Percentiles rank a stretch among this genome's conserved stretches.
phyloP scores from a whole-genome alignment of 1,284 basidiomycete genomes.

The Amylostereum chailletii region DNA sequence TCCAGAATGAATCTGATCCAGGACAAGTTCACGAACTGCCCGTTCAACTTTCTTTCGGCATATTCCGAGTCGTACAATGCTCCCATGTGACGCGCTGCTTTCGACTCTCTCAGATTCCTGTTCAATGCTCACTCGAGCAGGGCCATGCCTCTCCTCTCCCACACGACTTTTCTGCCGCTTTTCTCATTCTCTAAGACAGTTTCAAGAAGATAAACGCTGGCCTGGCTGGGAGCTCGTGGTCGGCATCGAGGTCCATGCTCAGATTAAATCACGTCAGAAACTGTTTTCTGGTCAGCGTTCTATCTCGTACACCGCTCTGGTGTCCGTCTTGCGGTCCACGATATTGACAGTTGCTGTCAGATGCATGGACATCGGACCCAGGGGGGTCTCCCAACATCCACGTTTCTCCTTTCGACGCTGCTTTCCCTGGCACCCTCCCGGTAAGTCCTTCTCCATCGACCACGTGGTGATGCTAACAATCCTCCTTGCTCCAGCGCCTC shows the following conservation, averaged over 20 bases:
- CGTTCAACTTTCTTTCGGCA: too few relatives aligned
- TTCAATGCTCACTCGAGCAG: too few relatives aligned
- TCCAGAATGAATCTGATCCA: too few relatives aligned
- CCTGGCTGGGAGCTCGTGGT: slow-evolving; percentile 81
- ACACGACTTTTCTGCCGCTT: background rate
- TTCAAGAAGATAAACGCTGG: slow-evolving; percentile 31
- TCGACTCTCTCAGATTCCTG: too few relatives aligned
- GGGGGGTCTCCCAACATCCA: slow-evolving; percentile 60
- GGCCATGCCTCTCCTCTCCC: too few relatives aligned
- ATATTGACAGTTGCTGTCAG: slow-evolving; percentile 8
- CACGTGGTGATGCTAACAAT: background rate
- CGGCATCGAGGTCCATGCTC: slow-evolving; percentile 94
- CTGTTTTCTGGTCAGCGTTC: slow-evolving; percentile 75
- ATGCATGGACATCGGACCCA: slow-evolving; percentile 36
- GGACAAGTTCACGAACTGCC: too few relatives aligned
- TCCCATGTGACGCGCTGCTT: too few relatives aligned
- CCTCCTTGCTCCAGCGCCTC: slow-evolving; percentile 43
- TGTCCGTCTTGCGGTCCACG: background rate
- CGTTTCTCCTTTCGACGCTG: slow-evolving; percentile 82
- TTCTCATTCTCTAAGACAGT: slow-evolving; percentile 11
- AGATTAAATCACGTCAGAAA: slow-evolving; percentile 82
- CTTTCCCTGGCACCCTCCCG: slow-evolving; percentile 89
- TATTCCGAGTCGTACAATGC: too few relatives aligned
- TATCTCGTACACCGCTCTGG: background rate
- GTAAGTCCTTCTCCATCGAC: slow-evolving; percentile 34